phyloP scores from a whole-genome alignment of 176 grass and related monocot genomes.

The Stipa capillata region DNA sequence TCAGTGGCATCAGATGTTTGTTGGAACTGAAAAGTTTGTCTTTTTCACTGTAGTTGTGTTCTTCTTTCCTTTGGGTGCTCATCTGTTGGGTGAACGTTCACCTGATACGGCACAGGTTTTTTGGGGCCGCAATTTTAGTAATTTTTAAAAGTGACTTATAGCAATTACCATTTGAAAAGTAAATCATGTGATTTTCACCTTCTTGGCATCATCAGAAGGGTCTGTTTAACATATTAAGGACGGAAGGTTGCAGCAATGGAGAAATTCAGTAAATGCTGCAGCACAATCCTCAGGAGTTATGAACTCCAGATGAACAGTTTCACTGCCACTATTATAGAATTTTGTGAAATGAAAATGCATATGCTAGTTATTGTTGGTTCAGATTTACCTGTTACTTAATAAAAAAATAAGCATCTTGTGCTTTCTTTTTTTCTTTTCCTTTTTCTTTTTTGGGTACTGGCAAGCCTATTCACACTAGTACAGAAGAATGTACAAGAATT shows the following conservation, averaged over 20 bases:
- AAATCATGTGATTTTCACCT: neutral
- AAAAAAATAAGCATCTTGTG: neutral
- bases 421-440: too few relatives aligned
- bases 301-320: neutral
- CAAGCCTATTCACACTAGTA: neutral
- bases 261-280: neutral
- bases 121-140: too few relatives aligned
- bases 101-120: too few relatives aligned
- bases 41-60: too few relatives aligned
- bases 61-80: too few relatives aligned
- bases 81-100: too few relatives aligned
- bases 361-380: neutral
- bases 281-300: neutral
- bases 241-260: neutral
- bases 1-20: too few relatives aligned
- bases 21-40: too few relatives aligned
- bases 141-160: too few relatives aligned
- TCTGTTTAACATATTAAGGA: neutral
- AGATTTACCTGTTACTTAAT: constrained; percentile 5
- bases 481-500: neutral
- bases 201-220: neutral
- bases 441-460: neutral
- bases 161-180: too few relatives aligned
- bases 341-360: neutral
- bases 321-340: neutral